A percentile compares a stretch with the other conserved stretches of the same genome.
Conservation (phyloP, 2,329 filamentous ascomycete genomes). For the Colletotrichum tofieldiae region DNA sequence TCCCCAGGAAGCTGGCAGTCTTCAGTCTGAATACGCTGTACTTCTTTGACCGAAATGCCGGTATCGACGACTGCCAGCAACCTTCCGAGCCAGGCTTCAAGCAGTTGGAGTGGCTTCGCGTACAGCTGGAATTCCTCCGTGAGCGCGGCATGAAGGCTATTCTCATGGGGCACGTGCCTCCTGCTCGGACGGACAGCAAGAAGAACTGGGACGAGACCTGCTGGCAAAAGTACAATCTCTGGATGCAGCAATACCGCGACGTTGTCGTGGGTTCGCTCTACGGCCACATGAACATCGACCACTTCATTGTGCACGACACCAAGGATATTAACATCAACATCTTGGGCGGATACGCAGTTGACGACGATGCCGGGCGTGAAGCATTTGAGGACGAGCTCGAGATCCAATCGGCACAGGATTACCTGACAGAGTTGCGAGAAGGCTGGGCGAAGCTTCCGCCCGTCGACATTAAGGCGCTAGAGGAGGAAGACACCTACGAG, state of each 20-base stretch:
- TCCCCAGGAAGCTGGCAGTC: slow-evolving; percentile 87
- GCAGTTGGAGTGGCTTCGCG: slow-evolving; percentile 95
- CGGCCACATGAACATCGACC: slow-evolving; percentile 99
- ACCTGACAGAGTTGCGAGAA: slow-evolving; percentile 83
- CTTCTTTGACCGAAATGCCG: slow-evolving; percentile 94
- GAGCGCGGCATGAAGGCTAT: slow-evolving; percentile 93
- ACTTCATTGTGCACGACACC: slow-evolving; percentile 93
- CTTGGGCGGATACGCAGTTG: slow-evolving; percentile 49
- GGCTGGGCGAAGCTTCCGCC: slow-evolving; percentile 84
- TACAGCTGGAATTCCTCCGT: slow-evolving; percentile 88
- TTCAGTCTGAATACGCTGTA: slow-evolving; percentile 97
- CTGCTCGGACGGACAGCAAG: slow-evolving; percentile 88
- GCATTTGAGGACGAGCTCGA: slow-evolving; percentile 70
- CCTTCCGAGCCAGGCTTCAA: slow-evolving; percentile 90
- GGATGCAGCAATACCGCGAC: slow-evolving; percentile 92
- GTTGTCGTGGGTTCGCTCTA: slow-evolving; percentile 85
- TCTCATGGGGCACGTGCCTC: slow-evolving; percentile 93
- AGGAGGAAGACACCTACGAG: slow-evolving; percentile 43
- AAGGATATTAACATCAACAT: slow-evolving; percentile 78
- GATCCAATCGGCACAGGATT: slow-evolving; percentile 79
- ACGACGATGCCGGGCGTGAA: slow-evolving; percentile 50
- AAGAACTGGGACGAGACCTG: slow-evolving; percentile 95
- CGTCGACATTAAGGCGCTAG: slow-evolving; percentile 51
- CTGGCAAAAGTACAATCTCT: slow-evolving; percentile 97
- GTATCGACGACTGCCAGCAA: slow-evolving; percentile 88